Percentiles rank a stretch among this genome's conserved stretches.
Evolutionary conservation across 1,284 basidiomycete species (phyloP).

Genomic region (Marasmius fiardii): DNA sequence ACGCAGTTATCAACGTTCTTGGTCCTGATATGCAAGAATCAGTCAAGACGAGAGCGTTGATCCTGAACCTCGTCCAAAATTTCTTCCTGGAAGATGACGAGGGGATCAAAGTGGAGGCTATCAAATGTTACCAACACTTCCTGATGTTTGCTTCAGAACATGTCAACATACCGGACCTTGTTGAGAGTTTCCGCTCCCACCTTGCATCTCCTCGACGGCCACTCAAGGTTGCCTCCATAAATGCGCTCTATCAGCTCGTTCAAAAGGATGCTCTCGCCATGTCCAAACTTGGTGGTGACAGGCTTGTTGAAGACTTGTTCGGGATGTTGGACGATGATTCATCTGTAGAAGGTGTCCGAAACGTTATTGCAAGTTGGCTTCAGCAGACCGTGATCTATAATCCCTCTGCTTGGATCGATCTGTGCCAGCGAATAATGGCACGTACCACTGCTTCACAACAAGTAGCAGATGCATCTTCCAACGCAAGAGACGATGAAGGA

Average conservation of each 20-base stretch:
- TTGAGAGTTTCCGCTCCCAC: slow-evolving; percentile 72
- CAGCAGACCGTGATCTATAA: slow-evolving; percentile 91
- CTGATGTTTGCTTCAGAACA: slow-evolving; percentile 91
- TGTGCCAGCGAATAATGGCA: slow-evolving; percentile 96
- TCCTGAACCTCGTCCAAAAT: slow-evolving; percentile 85
- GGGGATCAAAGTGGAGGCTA: slow-evolving; percentile 88
- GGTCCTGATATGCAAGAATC: slow-evolving; percentile 96
- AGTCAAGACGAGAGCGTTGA: slow-evolving; percentile 72
- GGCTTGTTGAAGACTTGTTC: slow-evolving; percentile 92
- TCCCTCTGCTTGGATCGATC: slow-evolving; percentile 96
- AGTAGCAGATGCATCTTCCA: slow-evolving; percentile 59
- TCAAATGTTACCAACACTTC: slow-evolving; percentile 95
- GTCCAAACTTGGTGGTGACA: slow-evolving; percentile 92
- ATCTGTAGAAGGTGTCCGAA: slow-evolving; percentile 89
- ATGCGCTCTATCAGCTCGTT: slow-evolving; percentile 94
- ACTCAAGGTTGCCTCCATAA: slow-evolving; percentile 91
- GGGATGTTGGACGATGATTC: slow-evolving; percentile 93
- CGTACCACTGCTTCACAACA: slow-evolving; percentile 80
- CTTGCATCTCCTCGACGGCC: slow-evolving; percentile 78
- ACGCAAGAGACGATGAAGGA: slow-evolving; percentile 86
- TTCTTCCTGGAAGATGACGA: slow-evolving; percentile 87
- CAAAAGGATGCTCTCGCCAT: slow-evolving; percentile 92
- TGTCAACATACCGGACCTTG: slow-evolving; percentile 76
- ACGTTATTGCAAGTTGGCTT: slow-evolving; percentile 95
- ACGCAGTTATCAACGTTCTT: slow-evolving; percentile 90